Percentiles rank a stretch among this genome's conserved stretches.
These are phyloP conservation scores for Leptodontidium sp. DNA, from an alignment of 2,329 filamentous ascomycete species.

Conservation along the genomic window DNA sequence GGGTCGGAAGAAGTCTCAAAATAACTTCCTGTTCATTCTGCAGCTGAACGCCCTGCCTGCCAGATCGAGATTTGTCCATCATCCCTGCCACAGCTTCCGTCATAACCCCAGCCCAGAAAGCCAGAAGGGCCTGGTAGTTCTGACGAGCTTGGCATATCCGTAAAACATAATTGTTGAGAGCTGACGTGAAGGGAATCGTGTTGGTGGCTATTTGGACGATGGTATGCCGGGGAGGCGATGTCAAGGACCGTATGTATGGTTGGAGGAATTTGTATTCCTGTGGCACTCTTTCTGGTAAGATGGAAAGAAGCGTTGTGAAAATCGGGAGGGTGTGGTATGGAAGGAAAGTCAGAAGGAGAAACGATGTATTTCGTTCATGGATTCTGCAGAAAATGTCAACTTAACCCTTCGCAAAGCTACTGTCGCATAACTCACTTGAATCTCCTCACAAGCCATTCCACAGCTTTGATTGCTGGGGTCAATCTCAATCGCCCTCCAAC, in stretches of 20 bases:
- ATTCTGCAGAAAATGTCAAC: slow-evolving; percentile 61
- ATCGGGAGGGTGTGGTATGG: slow-evolving; percentile 89
- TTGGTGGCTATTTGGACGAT: slow-evolving; percentile 85
- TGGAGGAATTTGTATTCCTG: slow-evolving; percentile 82
- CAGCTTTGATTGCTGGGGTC: slow-evolving; percentile 85
- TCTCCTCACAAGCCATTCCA: slow-evolving; percentile 93
- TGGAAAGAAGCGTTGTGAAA: slow-evolving; percentile 86
- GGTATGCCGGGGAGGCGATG: slow-evolving; percentile 79
- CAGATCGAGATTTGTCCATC: slow-evolving; percentile 79
- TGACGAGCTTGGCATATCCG: slow-evolving; percentile 75
- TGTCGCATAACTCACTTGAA: slow-evolving; percentile 70
- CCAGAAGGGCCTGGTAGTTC: slow-evolving; percentile 79
- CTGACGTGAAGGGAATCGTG: slow-evolving; percentile 77
- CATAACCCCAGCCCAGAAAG: slow-evolving; percentile 90
- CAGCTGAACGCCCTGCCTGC: slow-evolving; percentile 76
- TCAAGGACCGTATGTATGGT: slow-evolving; percentile 83
- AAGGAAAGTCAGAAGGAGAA: slow-evolving; percentile 83
- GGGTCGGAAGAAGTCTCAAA: slow-evolving; percentile 70
- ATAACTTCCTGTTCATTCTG: slow-evolving; percentile 83
- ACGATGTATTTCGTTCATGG: slow-evolving; percentile 87
- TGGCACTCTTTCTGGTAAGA: slow-evolving; percentile 80
- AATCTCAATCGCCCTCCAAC: slow-evolving; percentile 80
- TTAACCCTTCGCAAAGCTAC: neutral
- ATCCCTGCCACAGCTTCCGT: slow-evolving; percentile 87
- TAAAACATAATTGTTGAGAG: slow-evolving; percentile 81